Percentiles rank a stretch among this genome's conserved stretches.
Evolutionary conservation across 2,329 filamentous ascomycete species (phyloP).

Genomic region (Ophiocordyceps australis): DNA sequence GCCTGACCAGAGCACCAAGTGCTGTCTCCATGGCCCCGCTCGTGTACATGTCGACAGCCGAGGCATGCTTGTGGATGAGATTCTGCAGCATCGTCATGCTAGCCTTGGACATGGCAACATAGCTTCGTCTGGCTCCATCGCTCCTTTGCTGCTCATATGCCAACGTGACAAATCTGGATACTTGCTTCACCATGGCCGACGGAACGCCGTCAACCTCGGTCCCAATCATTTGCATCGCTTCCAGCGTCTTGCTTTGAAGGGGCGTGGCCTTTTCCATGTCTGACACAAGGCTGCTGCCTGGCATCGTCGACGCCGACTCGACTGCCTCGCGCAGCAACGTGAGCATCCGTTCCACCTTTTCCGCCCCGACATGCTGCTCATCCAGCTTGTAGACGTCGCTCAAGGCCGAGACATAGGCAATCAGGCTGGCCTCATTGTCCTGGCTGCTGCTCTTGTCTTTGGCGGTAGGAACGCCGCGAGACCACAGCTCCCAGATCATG

Average conservation of each 20-base stretch:
- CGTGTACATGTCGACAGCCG: constrained; percentile 48
- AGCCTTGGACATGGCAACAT: constrained; percentile 74
- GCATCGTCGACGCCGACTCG: constrained; percentile 47
- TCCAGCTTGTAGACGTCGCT: constrained; percentile 65
- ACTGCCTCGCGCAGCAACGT: constrained; percentile 53
- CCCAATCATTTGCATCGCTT: constrained; percentile 47
- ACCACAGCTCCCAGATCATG: constrained; percentile 53
- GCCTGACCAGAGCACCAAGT: constrained; percentile 46
- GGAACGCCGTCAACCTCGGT: constrained; percentile 48
- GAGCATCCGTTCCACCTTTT: constrained; percentile 50
- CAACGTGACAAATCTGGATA: constrained; percentile 53
- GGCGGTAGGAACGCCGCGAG: constrained; percentile 38
- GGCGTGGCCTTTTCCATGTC: constrained; percentile 59
- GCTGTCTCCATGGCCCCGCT: constrained; percentile 48
- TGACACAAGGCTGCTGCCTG: constrained; percentile 42
- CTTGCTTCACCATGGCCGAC: constrained; percentile 47
- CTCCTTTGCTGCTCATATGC: constrained; percentile 34
- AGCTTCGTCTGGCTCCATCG: constrained; percentile 44
- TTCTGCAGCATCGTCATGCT: constrained; percentile 54
- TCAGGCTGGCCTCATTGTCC: constrained; percentile 66
- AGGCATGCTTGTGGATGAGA: constrained; percentile 39
- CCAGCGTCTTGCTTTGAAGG: constrained; percentile 52
- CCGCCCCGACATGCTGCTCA: constrained; percentile 39
- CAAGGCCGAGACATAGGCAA: constrained; percentile 66
- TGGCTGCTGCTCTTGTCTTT: constrained; percentile 18